These are phyloP conservation scores for Termitomyces bulborhizus DNA, from an alignment of 768 basidiomycete species.

Conservation along the genomic window DNA sequence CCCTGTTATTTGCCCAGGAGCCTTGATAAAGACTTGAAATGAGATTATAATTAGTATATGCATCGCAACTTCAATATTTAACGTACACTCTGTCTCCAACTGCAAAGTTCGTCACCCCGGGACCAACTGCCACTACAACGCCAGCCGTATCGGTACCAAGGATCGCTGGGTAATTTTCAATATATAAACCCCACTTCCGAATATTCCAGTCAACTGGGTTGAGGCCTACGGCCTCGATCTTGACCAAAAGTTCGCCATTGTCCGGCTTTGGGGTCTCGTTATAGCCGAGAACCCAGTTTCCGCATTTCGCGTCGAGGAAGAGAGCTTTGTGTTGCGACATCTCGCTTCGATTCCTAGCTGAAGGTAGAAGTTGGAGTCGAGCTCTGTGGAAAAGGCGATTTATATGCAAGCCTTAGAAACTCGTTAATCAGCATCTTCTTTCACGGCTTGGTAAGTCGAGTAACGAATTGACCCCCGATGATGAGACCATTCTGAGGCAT, in stretches of 20 bases:
- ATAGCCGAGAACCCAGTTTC: conserved; percentile 15
- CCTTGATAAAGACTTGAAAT: conserved; percentile 28
- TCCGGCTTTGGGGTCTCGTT: conserved; percentile 22
- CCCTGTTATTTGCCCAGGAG: conserved; percentile 26
- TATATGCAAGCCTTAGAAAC: background rate
- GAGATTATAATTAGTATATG: conserved; percentile 6
- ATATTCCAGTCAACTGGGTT: conserved; percentile 43
- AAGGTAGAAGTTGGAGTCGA: background rate
- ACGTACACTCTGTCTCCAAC: conserved; percentile 28
- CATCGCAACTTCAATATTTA: background rate
- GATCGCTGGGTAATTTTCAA: conserved; percentile 32
- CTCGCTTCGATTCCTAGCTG: background rate
- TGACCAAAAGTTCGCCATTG: conserved; percentile 35
- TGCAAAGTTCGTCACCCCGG: conserved; percentile 25
- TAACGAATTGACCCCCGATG: background rate
- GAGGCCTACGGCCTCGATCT: conserved; percentile 31
- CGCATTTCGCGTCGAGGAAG: conserved; percentile 15
- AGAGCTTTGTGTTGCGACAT: conserved; percentile 22
- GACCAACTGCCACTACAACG: conserved; percentile 30
- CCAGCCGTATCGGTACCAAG: conserved; percentile 35
- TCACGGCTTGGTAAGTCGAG: conserved; percentile 3
- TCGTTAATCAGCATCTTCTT: background rate
- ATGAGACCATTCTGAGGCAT: background rate
- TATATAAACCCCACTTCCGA: conserved; percentile 19
- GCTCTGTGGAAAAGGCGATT: background rate